Evolutionary conservation across 257 asterid species (phyloP).

Genomic region (Solanum virginianum): DNA sequence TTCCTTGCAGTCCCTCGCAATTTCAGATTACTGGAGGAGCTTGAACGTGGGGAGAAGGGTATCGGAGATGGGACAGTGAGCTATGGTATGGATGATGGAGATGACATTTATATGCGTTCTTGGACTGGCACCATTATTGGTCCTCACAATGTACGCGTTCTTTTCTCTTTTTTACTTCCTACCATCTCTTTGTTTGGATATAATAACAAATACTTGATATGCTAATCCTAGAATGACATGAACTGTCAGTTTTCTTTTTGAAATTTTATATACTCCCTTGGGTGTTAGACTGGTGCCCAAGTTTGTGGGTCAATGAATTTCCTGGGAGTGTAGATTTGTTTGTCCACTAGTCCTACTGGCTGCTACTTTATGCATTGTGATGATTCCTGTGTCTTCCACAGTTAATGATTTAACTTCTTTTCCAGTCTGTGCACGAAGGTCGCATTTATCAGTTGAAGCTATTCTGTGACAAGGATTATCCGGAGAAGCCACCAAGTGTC

Average conservation of each 20-base stretch:
- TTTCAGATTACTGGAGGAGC: constrained; percentile 85
- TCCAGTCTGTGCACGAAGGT: constrained; percentile 83
- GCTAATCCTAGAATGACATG: not conserved
- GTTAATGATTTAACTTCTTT: not conserved
- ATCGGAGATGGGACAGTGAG: constrained; percentile 89
- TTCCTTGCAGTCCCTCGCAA: constrained; percentile 63
- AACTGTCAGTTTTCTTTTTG: not conserved
- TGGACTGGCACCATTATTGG: constrained; percentile 87
- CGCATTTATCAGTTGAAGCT: constrained; percentile 83
- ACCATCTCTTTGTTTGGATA: not conserved
- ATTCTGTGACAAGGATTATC: constrained; percentile 89
- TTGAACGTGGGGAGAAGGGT: constrained; percentile 90
- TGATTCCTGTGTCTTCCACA: not conserved
- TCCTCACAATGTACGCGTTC: constrained; percentile 54
- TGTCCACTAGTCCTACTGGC: not conserved
- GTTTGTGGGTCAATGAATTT: not conserved
- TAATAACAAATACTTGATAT: not conserved
- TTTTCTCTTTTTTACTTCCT: not conserved
- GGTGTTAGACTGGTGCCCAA: not conserved
- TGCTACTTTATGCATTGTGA: not conserved
- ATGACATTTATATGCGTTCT: constrained; percentile 74
- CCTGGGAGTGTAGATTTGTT: not conserved
- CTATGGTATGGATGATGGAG: constrained; percentile 93
- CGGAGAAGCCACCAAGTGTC: constrained; percentile 86
- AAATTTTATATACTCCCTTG: not conserved